phyloP scores from a whole-genome alignment of 2,329 filamentous ascomycete genomes.

The Apiospora pterosperma region DNA sequence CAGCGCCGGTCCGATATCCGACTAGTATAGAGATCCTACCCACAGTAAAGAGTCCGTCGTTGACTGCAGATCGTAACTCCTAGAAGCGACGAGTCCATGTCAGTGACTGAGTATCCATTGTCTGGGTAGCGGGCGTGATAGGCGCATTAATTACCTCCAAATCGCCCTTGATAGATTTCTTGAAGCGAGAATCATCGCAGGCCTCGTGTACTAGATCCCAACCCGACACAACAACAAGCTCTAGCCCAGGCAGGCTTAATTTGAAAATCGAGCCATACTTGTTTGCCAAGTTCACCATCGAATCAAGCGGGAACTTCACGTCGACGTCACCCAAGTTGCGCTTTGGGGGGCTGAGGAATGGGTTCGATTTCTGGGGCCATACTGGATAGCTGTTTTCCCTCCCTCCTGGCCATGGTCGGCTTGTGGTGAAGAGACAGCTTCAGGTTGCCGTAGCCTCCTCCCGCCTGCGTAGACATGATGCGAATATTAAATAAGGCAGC shows the following conservation, averaged over 20 bases:
- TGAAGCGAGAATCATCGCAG: conserved; percentile 44
- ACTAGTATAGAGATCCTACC: too few relatives aligned
- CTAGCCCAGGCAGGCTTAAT: background rate
- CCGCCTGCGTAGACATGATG: background rate
- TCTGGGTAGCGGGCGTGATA: too few relatives aligned
- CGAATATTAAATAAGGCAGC: too few relatives aligned
- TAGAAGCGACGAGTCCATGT: background rate
- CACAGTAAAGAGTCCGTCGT: conserved; percentile 49
- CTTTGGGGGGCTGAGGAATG: background rate
- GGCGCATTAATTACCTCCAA: conserved; percentile 5
- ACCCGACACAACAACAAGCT: conserved; percentile 38
- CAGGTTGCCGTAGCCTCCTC: too few relatives aligned
- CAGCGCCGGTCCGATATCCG: background rate
- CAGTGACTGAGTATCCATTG: background rate
- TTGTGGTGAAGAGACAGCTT: background rate
- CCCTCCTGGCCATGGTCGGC: background rate
- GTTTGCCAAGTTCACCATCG: background rate
- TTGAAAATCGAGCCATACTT: conserved; percentile 5
- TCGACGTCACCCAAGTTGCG: background rate
- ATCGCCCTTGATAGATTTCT: conserved; percentile 38
- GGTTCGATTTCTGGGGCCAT: background rate
- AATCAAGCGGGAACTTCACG: background rate
- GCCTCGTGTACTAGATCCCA: conserved; percentile 42
- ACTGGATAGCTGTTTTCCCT: background rate
- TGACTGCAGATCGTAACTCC: conserved; percentile 42